phyloP scores from a whole-genome alignment of 1,284 basidiomycete genomes.

The Cutaneotrichosporon cavernicola region DNA sequence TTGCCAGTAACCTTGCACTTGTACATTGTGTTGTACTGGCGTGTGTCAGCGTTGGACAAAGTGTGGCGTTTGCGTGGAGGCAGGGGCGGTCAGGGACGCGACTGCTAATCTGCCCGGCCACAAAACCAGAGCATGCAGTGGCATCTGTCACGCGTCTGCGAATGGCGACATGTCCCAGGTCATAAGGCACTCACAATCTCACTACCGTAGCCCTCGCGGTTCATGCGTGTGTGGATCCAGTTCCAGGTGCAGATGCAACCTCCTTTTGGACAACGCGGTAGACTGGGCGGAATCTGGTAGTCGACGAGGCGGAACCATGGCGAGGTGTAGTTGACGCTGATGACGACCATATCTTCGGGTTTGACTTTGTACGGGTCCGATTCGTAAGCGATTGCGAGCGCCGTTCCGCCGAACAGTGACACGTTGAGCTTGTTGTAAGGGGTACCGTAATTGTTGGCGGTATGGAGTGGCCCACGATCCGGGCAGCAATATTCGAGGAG shows the following conservation, averaged over 20 bases:
- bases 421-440: conserved; percentile 16
- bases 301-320: conserved; percentile 16
- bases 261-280: conserved; percentile 66
- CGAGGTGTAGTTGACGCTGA: conserved; percentile 64
- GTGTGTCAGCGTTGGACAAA: not conserved
- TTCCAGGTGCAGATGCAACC: conserved; percentile 68
- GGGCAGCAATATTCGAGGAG: conserved; percentile 6
- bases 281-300: conserved; percentile 42
- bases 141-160: no score
- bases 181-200: conserved; percentile 19
- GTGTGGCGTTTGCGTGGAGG: not conserved
- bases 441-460: conserved; percentile 9
- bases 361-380: conserved; percentile 47
- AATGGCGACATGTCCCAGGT: not conserved
- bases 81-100: no score
- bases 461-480: conserved; percentile 11
- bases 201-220: conserved; percentile 22
- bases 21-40: conserved; percentile 68
- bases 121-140: no score
- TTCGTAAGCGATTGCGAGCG: conserved; percentile 22
- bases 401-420: conserved; percentile 18
- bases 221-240: conserved; percentile 19
- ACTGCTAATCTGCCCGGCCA: not conserved
- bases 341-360: conserved; percentile 67
- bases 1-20: conserved; percentile 64